Evolutionary conservation across 352 stramenopile genomes (phyloP), one percentile per base, ranked within the genome.

Genomic region (Phytophthora meadii): DNA sequence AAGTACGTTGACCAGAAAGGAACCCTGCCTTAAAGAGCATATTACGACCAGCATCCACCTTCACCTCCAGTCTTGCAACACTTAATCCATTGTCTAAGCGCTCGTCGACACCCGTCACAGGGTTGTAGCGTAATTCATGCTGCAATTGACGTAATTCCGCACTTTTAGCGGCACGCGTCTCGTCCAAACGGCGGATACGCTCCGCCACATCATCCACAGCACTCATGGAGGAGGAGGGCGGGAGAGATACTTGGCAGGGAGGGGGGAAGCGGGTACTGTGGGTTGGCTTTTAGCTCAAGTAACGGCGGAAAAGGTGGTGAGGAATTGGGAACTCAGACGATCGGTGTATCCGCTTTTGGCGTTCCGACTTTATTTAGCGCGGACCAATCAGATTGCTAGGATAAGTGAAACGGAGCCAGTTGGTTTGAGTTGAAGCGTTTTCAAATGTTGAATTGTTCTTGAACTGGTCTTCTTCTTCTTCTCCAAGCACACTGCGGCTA

Each of bases 121-220:
- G 9, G 46, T 87, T 87, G 69, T 84, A 90, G 40, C 70, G 61
- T 41, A 77, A 54, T 25, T 84, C 76, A 25, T 76, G 78, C 45
- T 78, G 79, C 22, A 89, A 59, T 19, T 66, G 68, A 5, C 74
- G 76, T 22, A 88, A 61, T 61, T 88, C 65, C 27, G 72, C 63
- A 15, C 44, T 66, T 42, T 81, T 84, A n/a, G 66, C n/a, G 12
- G 82, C 64, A 24, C 81, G 68, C 24, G 69, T 61, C 39, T 82
- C 77, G 22, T 90, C 75, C 34, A 90, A 69, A 27, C 77, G 81
- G 39, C 49, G 74, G 34, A 90, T 81, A 22, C 78, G 82, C 42
- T 61, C 74, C 17, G 77, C 80, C n/a, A 89, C 78, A 68, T 90
- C 81, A 47, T 90, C 82, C 36, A 90, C 82, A 10, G 76, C 77